These are phyloP conservation scores for Paramyrothecium sp. DNA, from an alignment of 2,329 filamentous ascomycete genomes.

Conservation along the genomic window DNA sequence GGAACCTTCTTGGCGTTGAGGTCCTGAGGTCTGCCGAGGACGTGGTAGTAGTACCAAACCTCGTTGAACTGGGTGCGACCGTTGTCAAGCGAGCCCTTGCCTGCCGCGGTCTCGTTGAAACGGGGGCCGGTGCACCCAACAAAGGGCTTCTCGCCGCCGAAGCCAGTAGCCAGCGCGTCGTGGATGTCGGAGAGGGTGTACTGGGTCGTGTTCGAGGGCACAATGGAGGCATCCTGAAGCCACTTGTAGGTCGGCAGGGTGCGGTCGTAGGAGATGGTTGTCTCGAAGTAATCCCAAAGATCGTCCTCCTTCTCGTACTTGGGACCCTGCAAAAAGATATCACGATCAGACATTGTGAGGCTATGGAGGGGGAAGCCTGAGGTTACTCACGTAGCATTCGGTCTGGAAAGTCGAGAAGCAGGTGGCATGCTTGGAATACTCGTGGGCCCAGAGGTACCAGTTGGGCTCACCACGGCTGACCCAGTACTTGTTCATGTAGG, in stretches of 20 bases:
- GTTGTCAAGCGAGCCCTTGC: slow-evolving; percentile 51
- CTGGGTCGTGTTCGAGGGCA: slow-evolving; percentile 55
- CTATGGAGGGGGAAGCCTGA: neutral
- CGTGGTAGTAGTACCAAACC: slow-evolving; percentile 67
- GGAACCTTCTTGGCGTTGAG: slow-evolving; percentile 40
- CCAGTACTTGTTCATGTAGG: slow-evolving; percentile 67
- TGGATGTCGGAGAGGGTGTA: slow-evolving; percentile 55
- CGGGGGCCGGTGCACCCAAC: slow-evolving; percentile 59
- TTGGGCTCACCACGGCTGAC: slow-evolving; percentile 56
- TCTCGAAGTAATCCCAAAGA: slow-evolving; percentile 63
- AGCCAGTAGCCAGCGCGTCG: slow-evolving; percentile 43
- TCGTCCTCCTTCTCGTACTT: slow-evolving; percentile 55
- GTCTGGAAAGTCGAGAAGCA: slow-evolving; percentile 66
- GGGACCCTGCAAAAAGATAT: slow-evolving; percentile 36
- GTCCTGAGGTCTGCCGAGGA: slow-evolving; percentile 55
- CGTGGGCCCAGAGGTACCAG: slow-evolving; percentile 63
- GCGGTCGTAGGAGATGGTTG: slow-evolving; percentile 55
- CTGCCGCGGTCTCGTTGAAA: slow-evolving; percentile 60
- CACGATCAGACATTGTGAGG: neutral
- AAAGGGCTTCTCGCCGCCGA: slow-evolving; percentile 53
- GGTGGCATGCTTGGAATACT: slow-evolving; percentile 67
- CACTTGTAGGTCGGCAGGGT: slow-evolving; percentile 59
- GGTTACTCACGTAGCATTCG: slow-evolving; percentile 51
- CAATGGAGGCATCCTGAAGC: slow-evolving; percentile 53
- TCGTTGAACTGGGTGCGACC: slow-evolving; percentile 59